Base-by-base conservation (phyloP, 371 early-diverging fungal species). In the Mortierella sp. region DNA sequence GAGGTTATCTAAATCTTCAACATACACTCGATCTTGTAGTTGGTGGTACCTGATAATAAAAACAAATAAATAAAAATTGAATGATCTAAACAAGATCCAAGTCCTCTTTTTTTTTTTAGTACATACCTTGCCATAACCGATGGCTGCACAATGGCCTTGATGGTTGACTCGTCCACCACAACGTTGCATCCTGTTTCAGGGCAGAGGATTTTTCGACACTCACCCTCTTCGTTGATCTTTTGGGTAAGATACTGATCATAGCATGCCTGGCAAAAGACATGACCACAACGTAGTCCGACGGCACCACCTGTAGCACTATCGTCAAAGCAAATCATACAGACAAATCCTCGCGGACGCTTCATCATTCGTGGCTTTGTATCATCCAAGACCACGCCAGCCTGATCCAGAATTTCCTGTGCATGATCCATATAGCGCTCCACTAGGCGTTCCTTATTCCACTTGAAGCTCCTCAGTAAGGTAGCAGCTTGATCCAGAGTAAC, bases 391-490 rank as follows among this genome's bases (percentile, higher is more conserved):
- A 98, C 90, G 7, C 99, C 98, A 1, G 96, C 95, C 23, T 85
- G 76, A 51, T 73, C 72, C 47, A 93, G 70, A n/a, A 93, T 93
- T 22, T 88, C 86, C 15, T 91, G 92, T 0, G 94, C 87, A 42
- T 87, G 83, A 53, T 95, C 95, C 92, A 96, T 93, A 80, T 95
- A 96, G 40, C 88, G 85, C 78, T 98, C 98, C 55, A 97, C 88
- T 28, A 97, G 85, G 62, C 89, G 85, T 75, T 99, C 98, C 83
- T 96, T 96, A 84, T 96, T 96, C 97, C 98, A 98, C 70, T 89
- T 86, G 83, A 92, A 96, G 79, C 89, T 84, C 53, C 94, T 90
- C 51, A 96, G 86, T 65, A 96, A 82, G 17, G 93, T 91, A 29
- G 89, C 86, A 10, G 91, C 86, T 74, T 92, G 90, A 28, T 90